phyloP scores from a whole-genome alignment of 2,329 filamentous ascomycete genomes.

The Alternaria sp. region DNA sequence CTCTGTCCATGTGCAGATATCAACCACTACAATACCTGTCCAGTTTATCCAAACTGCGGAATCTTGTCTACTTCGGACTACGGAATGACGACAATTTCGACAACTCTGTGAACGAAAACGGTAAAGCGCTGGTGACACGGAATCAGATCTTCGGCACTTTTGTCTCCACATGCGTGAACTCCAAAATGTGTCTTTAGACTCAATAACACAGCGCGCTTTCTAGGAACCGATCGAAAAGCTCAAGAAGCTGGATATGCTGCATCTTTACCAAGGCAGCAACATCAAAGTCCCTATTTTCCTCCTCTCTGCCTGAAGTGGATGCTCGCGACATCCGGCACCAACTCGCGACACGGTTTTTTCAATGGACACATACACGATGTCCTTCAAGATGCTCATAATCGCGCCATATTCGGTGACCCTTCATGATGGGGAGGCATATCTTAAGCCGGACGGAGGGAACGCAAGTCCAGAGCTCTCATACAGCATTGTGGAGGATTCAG shows the following conservation, averaged over 20 bases:
- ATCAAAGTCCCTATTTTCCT: neutral
- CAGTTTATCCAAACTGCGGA: neutral
- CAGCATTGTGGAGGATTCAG: neutral
- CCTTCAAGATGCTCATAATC: slow-evolving; percentile 7
- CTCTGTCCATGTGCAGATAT: neutral
- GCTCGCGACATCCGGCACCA: neutral
- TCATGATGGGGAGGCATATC: neutral
- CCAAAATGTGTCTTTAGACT: neutral
- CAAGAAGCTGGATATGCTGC: slow-evolving; percentile 6
- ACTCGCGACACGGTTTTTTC: slow-evolving; percentile 6
- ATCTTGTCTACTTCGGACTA: neutral
- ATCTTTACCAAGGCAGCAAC: slow-evolving; percentile 1
- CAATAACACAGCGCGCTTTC: neutral
- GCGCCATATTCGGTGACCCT: neutral
- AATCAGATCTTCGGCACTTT: neutral
- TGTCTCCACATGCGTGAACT: neutral
- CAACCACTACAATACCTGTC: neutral
- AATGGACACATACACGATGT: neutral
- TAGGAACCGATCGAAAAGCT: slow-evolving; percentile 5
- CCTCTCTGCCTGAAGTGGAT: neutral
- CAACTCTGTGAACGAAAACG: neutral
- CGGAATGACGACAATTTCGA: neutral
- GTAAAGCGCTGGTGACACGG: neutral
- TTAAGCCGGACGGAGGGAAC: neutral
- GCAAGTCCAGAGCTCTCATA: neutral